Percentiles rank a stretch among this genome's conserved stretches.
Conservation (phyloP, 176 grass and related monocot species). For the Avena insularis region DNA sequence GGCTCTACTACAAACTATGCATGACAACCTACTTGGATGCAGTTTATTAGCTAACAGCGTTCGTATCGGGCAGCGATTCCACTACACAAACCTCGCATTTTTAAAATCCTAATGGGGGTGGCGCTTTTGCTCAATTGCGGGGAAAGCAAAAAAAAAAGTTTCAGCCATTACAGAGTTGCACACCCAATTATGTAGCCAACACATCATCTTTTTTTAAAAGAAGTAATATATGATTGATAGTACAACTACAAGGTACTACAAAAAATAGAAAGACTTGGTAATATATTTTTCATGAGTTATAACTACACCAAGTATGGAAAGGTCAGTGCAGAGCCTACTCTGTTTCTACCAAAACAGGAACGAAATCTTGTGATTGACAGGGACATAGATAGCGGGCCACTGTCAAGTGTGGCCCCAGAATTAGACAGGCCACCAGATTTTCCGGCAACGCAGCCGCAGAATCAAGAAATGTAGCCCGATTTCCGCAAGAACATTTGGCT, state of each 20-base stretch:
- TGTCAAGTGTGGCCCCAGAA: not conserved
- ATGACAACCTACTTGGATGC: not conserved
- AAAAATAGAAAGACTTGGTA: not conserved
- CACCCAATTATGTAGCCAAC: conserved; percentile 18
- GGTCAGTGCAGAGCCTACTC: conserved; percentile 3
- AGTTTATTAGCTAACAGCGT: not conserved
- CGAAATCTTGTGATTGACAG: conserved; percentile 52
- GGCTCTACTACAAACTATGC: not conserved
- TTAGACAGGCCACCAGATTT: not conserved
- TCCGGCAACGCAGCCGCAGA: not conserved
- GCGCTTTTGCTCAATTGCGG: conserved; percentile 41
- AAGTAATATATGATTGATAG: not conserved
- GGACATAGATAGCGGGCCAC: conserved; percentile 34
- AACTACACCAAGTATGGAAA: conserved; percentile 26
- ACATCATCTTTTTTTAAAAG: not conserved
- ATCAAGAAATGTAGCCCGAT: conserved; percentile 23
- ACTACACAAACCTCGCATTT: not conserved
- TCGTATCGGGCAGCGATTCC: not conserved
- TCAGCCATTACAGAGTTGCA: conserved; percentile 20
- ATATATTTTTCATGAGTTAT: not conserved
- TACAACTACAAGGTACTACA: not conserved
- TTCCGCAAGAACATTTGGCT: conserved; percentile 4
- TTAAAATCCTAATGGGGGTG: conserved; percentile 12
- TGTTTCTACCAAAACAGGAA: conserved; percentile 37
- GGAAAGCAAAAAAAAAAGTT: conserved; percentile 1